Base-by-base conservation (phyloP, 176 grass and related monocot species). In the Oryza glaberrima region DNA sequence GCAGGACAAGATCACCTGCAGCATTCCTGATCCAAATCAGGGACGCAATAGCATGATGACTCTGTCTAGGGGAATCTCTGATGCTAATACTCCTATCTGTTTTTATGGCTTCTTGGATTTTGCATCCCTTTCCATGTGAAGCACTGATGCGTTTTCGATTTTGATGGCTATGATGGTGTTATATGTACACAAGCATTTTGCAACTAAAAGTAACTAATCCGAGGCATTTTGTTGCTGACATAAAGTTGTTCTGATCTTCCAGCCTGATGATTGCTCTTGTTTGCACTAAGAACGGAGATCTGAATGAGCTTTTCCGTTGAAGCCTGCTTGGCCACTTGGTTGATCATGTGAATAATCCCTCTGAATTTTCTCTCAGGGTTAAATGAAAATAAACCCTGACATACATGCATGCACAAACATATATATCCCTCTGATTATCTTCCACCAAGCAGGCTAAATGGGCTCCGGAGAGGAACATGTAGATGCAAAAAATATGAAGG, bases 41-140 rank as follows among this genome's bases (percentile, higher is more conserved):
- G 36, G 17, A 38, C 10, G 19, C 40, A 22, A 85, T 15, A 45
- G 35, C 75, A 56, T 93, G 88, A 84, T 70, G 91, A 73, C 70
- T 82, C 19, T 36, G 58, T 93, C 81, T 90, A 93, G 77, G 88
- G 84, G 79, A 94, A 88, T 94, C 88, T 88, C 81, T 44, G 58
- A 93, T 88, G 76, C 77, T 63, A 41, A 71, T 13, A 4, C 19
- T 58, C 16, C 9, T 63, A 16, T 12, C n/a, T 81, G 19, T 3
- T 34, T 75, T 63, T 6, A 63, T 63, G 7, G n/a, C n/a, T 54
- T 30, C 15, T 34, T 34, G 47, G 15, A 34, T 26, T 10, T 32
- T 63, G 20, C 22, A 11, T 20, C 47, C 17, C 13, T 35, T 43
- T 77, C 22, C 16, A 22, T 79, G n/a, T 16, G 30, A 28, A 1